phyloP scores from a whole-genome alignment of 2,329 filamentous ascomycete genomes.

The Aspergillus floridensis region DNA sequence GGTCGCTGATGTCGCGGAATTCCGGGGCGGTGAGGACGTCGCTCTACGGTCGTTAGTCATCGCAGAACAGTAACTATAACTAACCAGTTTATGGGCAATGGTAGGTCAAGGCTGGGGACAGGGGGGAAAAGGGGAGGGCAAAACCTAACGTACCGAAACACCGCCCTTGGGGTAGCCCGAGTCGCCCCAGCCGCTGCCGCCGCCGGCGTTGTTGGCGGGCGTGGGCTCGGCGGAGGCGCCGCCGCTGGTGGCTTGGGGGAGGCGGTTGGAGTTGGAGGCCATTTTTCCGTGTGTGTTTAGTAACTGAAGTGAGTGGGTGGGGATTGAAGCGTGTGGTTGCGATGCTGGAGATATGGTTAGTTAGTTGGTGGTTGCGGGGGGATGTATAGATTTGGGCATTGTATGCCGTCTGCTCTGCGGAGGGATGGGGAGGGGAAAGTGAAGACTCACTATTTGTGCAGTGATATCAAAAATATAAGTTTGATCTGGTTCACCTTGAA shows the following conservation, averaged over 20 bases:
- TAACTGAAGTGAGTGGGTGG: too few species aligned
- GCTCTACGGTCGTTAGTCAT: not conserved
- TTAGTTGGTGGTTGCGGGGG: not conserved
- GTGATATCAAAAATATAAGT: too few species aligned
- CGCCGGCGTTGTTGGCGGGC: slow-evolving; percentile 30
- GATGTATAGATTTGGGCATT: not conserved
- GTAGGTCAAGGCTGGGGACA: too few species aligned
- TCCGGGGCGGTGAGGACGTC: not conserved
- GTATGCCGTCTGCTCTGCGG: not conserved
- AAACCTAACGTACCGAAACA: slow-evolving; percentile 24
- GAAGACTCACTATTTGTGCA: not conserved
- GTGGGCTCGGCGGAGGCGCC: slow-evolving; percentile 27
- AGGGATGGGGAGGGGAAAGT: too few species aligned
- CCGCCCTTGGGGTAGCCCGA: slow-evolving; percentile 23
- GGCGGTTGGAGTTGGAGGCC: slow-evolving; percentile 13
- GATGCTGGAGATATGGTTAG: not conserved
- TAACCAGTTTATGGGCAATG: too few species aligned
- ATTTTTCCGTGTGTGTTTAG: not conserved
- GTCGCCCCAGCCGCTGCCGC: slow-evolving; percentile 25
- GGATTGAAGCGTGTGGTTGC: not conserved
- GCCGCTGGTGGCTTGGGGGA: slow-evolving; percentile 18
- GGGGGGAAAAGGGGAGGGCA: too few species aligned
- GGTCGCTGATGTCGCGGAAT: not conserved
- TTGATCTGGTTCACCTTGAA: too few species aligned
- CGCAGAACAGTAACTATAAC: not conserved